A percentile compares a stretch with the other conserved stretches of the same genome.
phyloP scores from a whole-genome alignment of 371 early-diverging fungal species.

The Saksenaea vasiformis region DNA sequence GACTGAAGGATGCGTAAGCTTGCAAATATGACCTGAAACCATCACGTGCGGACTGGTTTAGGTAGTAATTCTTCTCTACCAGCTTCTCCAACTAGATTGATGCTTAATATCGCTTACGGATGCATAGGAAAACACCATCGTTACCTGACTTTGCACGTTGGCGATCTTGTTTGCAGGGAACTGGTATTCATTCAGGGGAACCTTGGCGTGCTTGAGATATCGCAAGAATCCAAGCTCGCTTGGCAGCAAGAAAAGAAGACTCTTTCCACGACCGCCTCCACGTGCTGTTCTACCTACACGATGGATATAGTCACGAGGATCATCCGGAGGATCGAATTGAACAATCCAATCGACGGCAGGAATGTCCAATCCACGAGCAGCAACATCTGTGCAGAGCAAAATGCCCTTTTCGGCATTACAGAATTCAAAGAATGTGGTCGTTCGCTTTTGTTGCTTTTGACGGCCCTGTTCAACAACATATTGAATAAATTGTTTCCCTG shows the following conservation, averaged over 20 bases:
- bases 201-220: slow-evolving; percentile 96
- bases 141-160: slow-evolving; percentile 85
- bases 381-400: slow-evolving; percentile 97
- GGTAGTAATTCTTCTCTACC: slow-evolving; percentile 97
- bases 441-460: slow-evolving; percentile 96
- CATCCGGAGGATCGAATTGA: slow-evolving; percentile 99
- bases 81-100: slow-evolving; percentile 85
- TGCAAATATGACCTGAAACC: slow-evolving; percentile 96
- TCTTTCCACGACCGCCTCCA: slow-evolving; percentile 86
- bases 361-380: slow-evolving; percentile 98
- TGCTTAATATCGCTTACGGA: not conserved
- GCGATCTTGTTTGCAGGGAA: slow-evolving; percentile 94
- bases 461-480: slow-evolving; percentile 53
- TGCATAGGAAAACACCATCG: not conserved
- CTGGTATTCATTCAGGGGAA: slow-evolving; percentile 97
- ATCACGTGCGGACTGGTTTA: slow-evolving; percentile 98
- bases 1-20: slow-evolving; percentile 96
- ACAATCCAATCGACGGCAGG: slow-evolving; percentile 98
- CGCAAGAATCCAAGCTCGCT: slow-evolving; percentile 95
- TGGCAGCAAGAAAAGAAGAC: slow-evolving; percentile 95
- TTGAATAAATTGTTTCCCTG: not conserved
- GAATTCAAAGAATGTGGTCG: slow-evolving; percentile 95
- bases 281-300: slow-evolving; percentile 99
- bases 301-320: slow-evolving; percentile 97
- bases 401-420: slow-evolving; percentile 89